These are phyloP conservation scores for Periglandula ipomoeae DNA, from an alignment of 2,329 filamentous ascomycete genomes.

Conservation along the genomic window DNA sequence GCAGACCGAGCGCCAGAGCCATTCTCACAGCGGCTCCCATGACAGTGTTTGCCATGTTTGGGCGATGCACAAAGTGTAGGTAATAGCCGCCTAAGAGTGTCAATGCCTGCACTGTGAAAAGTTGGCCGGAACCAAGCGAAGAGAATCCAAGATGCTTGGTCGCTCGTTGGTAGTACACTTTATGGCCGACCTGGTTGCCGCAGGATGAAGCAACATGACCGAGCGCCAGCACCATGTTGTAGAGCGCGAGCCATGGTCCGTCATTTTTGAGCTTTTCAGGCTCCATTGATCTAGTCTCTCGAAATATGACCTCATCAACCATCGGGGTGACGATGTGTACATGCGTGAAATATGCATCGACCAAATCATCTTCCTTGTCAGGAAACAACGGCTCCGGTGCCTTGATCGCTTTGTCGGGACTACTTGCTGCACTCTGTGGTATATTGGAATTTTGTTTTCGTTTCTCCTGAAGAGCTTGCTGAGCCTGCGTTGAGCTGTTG, in stretches of 20 bases:
- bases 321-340: too few species aligned
- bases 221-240: not conserved
- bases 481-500: too few species aligned
- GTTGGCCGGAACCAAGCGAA: constrained; percentile 48
- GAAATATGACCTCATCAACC: too few species aligned
- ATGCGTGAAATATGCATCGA: too few species aligned
- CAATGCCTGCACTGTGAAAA: constrained; percentile 66
- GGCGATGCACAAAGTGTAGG: constrained; percentile 67
- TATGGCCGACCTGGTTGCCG: constrained; percentile 45
- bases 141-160: constrained; percentile 45
- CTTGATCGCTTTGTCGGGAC: too few species aligned
- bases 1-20: constrained; percentile 64
- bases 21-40: constrained; percentile 63
- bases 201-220: constrained; percentile 14
- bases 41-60: constrained; percentile 67
- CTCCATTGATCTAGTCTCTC: too few species aligned
- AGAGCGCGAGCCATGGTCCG: not conserved
- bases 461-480: too few species aligned
- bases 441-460: too few species aligned
- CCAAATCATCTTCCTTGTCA: too few species aligned
- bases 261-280: too few species aligned
- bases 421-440: too few species aligned
- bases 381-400: too few species aligned
- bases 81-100: constrained; percentile 67
- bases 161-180: constrained; percentile 46